phyloP scores from a whole-genome alignment of 164 flowering plant species.

The Tinospora cordifolia region DNA sequence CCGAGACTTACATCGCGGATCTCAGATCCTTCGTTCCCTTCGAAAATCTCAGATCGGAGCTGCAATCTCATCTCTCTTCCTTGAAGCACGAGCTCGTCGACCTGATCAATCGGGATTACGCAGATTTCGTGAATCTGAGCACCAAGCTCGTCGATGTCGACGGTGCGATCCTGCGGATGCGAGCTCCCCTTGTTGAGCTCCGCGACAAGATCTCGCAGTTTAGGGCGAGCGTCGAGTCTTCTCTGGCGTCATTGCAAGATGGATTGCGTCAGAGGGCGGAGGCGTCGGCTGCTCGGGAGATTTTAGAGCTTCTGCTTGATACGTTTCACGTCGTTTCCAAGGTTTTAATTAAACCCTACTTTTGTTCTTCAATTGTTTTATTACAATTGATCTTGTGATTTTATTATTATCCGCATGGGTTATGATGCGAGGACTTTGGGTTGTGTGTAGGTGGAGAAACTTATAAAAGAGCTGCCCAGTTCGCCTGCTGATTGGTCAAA shows the following conservation, averaged over 20 bases:
- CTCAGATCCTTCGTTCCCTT: constrained; percentile 94
- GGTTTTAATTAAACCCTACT: constrained; percentile 30
- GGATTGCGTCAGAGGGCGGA: constrained; percentile 67
- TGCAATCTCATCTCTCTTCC: constrained; percentile 62
- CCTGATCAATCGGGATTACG: constrained; percentile 86
- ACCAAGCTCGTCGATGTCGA: constrained; percentile 94
- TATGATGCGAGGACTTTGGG: no score
- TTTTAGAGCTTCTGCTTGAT: constrained; percentile 73
- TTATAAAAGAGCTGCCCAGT: constrained; percentile 32
- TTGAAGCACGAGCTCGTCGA: constrained; percentile 84
- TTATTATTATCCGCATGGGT: neutral
- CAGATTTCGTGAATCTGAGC: constrained; percentile 83
- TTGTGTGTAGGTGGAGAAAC: constrained; percentile 33
- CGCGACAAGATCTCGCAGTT: constrained; percentile 59
- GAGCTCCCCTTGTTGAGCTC: constrained; percentile 78
- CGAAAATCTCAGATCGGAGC: constrained; percentile 84
- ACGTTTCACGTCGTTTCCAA: constrained; percentile 93
- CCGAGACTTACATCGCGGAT: constrained; percentile 81
- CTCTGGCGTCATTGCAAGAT: constrained; percentile 32
- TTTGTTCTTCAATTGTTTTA: neutral
- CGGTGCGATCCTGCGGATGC: constrained; percentile 68
- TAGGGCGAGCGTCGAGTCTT: constrained; percentile 21
- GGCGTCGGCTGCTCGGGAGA: constrained; percentile 72
- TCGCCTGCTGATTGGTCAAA: constrained; percentile 53
- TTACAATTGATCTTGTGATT: neutral